These are phyloP conservation scores for Quercus agrifolia DNA, from an alignment of 306 rosid species.

Conservation along the genomic window DNA sequence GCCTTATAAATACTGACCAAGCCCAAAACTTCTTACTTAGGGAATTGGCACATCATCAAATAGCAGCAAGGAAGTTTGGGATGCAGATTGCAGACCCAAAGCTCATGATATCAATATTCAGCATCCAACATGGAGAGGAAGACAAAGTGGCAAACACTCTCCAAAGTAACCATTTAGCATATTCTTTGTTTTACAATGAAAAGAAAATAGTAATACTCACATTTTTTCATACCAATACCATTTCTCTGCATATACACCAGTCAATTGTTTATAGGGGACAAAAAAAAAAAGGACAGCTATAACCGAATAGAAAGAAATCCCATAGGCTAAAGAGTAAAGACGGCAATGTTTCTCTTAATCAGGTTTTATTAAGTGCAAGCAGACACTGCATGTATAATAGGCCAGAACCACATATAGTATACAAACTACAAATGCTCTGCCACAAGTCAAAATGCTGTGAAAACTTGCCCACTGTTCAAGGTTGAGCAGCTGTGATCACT, in stretches of 20 bases:
- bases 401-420: neutral
- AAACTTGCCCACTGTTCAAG: conserved; percentile 4
- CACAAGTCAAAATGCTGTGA: conserved; percentile 6
- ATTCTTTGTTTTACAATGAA: neutral
- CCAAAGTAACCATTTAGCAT: neutral
- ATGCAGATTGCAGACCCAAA: too few species aligned
- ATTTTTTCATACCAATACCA: neutral
- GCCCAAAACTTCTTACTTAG: neutral
- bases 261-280: neutral
- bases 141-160: neutral
- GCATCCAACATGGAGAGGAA: neutral
- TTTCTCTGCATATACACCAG: neutral
- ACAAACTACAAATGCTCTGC: conserved; percentile 1
- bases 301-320: neutral
- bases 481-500: conserved; percentile 24
- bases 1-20: too few species aligned
- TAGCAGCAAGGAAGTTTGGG: too few species aligned
- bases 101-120: neutral
- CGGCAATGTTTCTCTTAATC: neutral
- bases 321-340: neutral
- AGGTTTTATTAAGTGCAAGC: conserved; percentile 7
- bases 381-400: conserved; percentile 15
- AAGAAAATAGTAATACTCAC: neutral
- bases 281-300: neutral
- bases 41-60: too few species aligned